Conservation (phyloP, 176 grass and related monocot species). For the Pharus latifolius region DNA sequence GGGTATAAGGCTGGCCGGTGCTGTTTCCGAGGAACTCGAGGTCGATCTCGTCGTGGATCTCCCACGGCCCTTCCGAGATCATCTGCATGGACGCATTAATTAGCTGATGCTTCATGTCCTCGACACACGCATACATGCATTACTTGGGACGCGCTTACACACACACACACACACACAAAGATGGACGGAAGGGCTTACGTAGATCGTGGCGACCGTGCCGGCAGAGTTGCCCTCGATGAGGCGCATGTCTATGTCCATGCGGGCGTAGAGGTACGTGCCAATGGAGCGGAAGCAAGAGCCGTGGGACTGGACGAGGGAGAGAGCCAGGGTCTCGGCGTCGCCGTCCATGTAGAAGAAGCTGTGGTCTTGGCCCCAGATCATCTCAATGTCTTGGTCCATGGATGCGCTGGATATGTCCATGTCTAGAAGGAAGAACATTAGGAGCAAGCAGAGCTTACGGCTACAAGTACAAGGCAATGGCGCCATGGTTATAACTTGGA, state of each 20-base stretch:
- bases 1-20: conserved; percentile 46
- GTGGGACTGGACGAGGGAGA: conserved; percentile 15
- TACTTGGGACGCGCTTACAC: too few species aligned
- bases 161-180: too few species aligned
- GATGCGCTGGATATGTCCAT: not conserved
- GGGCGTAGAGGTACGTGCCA: conserved; percentile 30
- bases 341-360: conserved; percentile 40
- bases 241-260: conserved; percentile 53
- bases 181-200: conserved; percentile 32
- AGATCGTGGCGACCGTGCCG: conserved; percentile 54
- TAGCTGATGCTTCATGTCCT: too few species aligned
- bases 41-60: conserved; percentile 63
- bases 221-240: conserved; percentile 64
- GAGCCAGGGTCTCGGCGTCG: conserved; percentile 5
- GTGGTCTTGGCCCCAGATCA: conserved; percentile 8
- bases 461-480: not conserved
- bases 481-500: not conserved
- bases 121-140: too few species aligned
- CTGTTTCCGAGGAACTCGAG: conserved; percentile 69
- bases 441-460: not conserved
- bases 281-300: conserved; percentile 46
- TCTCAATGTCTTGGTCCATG: not conserved
- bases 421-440: not conserved
- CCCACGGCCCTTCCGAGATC: conserved; percentile 34
- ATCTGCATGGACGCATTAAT: conserved; percentile 21